Base-by-base conservation (phyloP, 2,329 filamentous ascomycete genomes). In the Aspergillus amoenus region DNA sequence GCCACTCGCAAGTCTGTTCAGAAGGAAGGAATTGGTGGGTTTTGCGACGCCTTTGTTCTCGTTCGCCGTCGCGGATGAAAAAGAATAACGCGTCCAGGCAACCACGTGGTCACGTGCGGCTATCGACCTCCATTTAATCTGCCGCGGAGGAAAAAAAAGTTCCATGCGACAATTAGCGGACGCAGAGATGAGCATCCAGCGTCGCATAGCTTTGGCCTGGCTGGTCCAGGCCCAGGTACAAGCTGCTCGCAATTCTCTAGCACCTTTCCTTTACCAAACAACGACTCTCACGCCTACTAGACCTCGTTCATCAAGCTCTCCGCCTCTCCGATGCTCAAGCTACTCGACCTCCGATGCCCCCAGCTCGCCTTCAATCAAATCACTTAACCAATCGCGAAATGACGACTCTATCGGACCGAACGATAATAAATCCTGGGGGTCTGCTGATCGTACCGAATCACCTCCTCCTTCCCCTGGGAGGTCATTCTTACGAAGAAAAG, bases 191-290 rank as follows among this genome's bases (percentile, higher is more conserved):
- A 66, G 68, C 54, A 48, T 57, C 8, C 50, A 43, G 30, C 45
- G 17, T 52, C 60, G 56, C 68, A 63, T 71, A 66, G 69, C 66
- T 64, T 65, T 66, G 64, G 50, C 68, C 61, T 65, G 73, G 64
- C 62, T 70, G 40, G 57, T 64, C 58, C 60, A 69, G 37, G 56
- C 62, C 57, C 59, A 68, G 55, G 54, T 59, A 53, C 59, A 68
- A 55, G 54, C 59, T 52, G 58, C 59, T 49, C 61, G 62, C 12
- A 63, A 60, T 37, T 66, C 83, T 6, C 72, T 85, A 13, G 74
- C 86, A 4, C 86, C 88, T 0, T 91, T 91, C 56, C 79, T 92
- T 6, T 91, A 91, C 68, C 87, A 89, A 62, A 91, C 89, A 5
- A 78, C 82, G 58, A 90, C 88, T 0, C 80, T 88, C 32, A 58